Evolutionary conservation across 768 basidiomycete species (phyloP), one percentile per base, ranked within the genome.

Genomic region (Russula sp.): DNA sequence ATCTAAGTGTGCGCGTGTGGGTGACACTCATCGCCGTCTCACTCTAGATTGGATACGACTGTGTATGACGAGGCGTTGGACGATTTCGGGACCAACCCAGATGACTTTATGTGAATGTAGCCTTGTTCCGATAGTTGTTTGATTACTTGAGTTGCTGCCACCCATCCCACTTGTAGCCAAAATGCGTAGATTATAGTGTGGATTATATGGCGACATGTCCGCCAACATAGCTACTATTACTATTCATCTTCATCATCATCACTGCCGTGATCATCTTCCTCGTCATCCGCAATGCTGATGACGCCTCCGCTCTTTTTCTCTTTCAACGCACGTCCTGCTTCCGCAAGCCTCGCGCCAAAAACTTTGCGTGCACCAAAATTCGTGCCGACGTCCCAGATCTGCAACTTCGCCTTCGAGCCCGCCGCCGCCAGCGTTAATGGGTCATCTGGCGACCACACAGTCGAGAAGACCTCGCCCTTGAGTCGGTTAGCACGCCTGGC

Each of bases 391-490:
- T 99, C 96, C 96, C 96, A 99, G 16, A 99, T 79, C 73, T 98
- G 96, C 6, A 99, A 74, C 71, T 89, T 94, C 1, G 92, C 96
- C 70, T 93, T 90, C 2, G 93, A 95, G 13, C 97, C 97, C 35
- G 90, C 96, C 3, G 94, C 94, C 3, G 95, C 96, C 52, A 99
- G 74, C 8, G 91, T 97, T 55, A 98, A 84, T 1, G 94, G 89
- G 70, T 95, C 91, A 72, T 98, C 96, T 0, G 97, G 96, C 6
- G 94, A 98, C 79, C 89, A 98, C 0, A 82, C 79, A 0, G 88
- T 80, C 6, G 94, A 90, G 76, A 99, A 99, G 7, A 98, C 92
- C 79, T 96, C 96, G 75, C 97, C 97, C 95, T 48, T 97, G 66
- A n/a, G 62, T 35, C 14, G 14, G 37, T 40, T 39, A 39, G 48